Conservation (phyloP, 768 basidiomycete genomes). For the Boletus rufocinnamomeus region DNA sequence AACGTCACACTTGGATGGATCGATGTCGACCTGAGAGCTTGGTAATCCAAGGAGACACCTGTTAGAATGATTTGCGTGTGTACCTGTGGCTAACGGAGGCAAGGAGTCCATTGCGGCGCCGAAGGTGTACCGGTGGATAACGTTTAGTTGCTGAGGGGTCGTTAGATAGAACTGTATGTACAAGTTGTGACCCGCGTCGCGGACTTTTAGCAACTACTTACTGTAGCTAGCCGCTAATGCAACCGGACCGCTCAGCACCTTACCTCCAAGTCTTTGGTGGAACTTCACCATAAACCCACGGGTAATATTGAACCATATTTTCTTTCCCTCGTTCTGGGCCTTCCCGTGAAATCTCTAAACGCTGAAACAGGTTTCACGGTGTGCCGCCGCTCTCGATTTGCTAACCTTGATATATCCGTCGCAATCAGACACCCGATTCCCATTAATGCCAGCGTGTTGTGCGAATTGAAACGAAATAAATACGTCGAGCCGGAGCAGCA, state of each 20-base stretch:
- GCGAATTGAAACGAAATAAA: background rate
- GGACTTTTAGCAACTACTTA: background rate
- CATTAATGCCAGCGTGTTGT: background rate
- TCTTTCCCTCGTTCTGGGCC: background rate
- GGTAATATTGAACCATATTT: background rate
- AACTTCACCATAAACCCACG: background rate
- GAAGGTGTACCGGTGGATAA: background rate
- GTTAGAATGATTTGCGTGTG: constrained; percentile 65
- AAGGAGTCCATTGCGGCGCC: constrained; percentile 16
- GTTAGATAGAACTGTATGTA: background rate
- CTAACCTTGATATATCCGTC: background rate
- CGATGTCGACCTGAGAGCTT: constrained; percentile 62
- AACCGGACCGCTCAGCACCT: background rate
- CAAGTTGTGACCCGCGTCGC: background rate
- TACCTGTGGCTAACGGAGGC: constrained; percentile 41
- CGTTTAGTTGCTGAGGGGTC: background rate
- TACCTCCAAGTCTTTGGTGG: background rate
- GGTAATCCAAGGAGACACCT: constrained; percentile 76
- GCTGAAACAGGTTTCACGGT: background rate
- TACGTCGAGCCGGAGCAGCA: background rate
- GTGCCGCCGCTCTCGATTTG: background rate
- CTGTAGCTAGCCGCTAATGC: no score
- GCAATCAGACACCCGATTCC: no score
- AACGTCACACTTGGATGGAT: constrained; percentile 64
- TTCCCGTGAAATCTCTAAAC: background rate